phyloP scores from a whole-genome alignment of 2,329 filamentous ascomycete species.

The Cladosporium sp. region DNA sequence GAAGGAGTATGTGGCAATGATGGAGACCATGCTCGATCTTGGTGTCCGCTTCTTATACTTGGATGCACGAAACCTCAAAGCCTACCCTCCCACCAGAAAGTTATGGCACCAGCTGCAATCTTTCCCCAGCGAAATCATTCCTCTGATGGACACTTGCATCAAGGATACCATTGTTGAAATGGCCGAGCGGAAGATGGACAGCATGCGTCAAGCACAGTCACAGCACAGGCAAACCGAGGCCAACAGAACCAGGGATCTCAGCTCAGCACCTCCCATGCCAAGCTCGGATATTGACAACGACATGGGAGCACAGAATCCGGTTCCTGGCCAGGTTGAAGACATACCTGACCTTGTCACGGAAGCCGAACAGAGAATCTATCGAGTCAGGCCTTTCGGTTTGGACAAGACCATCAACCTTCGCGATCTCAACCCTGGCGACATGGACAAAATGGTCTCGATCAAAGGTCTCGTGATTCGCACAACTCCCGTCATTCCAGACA shows the following conservation, averaged over 20 bases:
- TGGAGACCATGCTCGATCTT: conserved; percentile 88
- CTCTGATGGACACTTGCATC: conserved; percentile 90
- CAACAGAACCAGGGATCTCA: conserved; percentile 42
- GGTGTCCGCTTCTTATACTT: conserved; percentile 83
- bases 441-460: conserved; percentile 92
- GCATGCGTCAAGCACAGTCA: conserved; percentile 48
- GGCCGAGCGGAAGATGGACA: conserved; percentile 75
- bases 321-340: conserved; percentile 46
- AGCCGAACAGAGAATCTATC: conserved; percentile 76
- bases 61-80: conserved; percentile 83
- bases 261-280: conserved; percentile 74
- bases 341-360: conserved; percentile 73
- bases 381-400: conserved; percentile 85
- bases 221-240: conserved; percentile 27
- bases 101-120: conserved; percentile 93
- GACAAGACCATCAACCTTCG: conserved; percentile 87
- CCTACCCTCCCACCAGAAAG: conserved; percentile 89
- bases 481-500: conserved; percentile 95
- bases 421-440: conserved; percentile 91
- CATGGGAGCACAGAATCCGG: conserved; percentile 36
- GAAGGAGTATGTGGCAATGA: conserved; percentile 79
- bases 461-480: conserved; percentile 96
- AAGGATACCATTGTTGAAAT: conserved; percentile 93
- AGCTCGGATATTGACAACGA: conserved; percentile 68
- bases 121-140: conserved; percentile 94